These are phyloP conservation scores for Physaria fendleri DNA, from an alignment of 345 rosid species.

Conservation along the genomic window DNA sequence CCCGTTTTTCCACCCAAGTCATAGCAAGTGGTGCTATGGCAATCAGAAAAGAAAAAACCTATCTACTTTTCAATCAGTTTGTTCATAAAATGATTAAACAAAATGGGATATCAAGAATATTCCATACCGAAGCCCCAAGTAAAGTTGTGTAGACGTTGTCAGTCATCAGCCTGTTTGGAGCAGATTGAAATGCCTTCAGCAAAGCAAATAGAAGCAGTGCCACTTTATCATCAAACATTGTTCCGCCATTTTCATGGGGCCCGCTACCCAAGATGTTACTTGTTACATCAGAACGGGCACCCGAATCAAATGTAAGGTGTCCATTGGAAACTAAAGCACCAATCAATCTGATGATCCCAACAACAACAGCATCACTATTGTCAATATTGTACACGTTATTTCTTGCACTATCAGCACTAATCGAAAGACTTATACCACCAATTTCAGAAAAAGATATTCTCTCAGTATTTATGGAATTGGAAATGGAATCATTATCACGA, in stretches of 20 bases:
- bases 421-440: constrained; percentile 95
- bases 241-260: constrained; percentile 60
- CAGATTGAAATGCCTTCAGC: constrained; percentile 90
- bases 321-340: constrained; percentile 83
- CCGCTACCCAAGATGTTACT: constrained; percentile 59
- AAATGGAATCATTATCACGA: constrained; percentile 31
- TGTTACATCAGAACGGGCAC: constrained; percentile 47
- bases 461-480: constrained; percentile 39
- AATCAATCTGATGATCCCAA: constrained; percentile 77
- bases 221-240: constrained; percentile 96
- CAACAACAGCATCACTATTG: constrained; percentile 79
- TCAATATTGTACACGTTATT: constrained; percentile 89
- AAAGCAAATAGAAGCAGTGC: constrained; percentile 84
- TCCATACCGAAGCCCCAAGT: constrained; percentile 91
- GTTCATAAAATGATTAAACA: not conserved
- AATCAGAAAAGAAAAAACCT: constrained; percentile 14
- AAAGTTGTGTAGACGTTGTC: constrained; percentile 75
- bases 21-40: not conserved
- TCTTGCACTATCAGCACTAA: constrained; percentile 92
- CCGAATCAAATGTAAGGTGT: constrained; percentile 61
- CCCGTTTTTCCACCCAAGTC: constrained; percentile 9
- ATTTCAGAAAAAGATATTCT: constrained; percentile 67
- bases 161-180: constrained; percentile 89
- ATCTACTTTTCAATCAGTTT: not conserved
- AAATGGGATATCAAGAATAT: constrained; percentile 8